Evolutionary conservation across 129 eudicot genomes (phyloP), one percentile per base, ranked within the genome.

Genomic region (Flaveria bidentis): DNA sequence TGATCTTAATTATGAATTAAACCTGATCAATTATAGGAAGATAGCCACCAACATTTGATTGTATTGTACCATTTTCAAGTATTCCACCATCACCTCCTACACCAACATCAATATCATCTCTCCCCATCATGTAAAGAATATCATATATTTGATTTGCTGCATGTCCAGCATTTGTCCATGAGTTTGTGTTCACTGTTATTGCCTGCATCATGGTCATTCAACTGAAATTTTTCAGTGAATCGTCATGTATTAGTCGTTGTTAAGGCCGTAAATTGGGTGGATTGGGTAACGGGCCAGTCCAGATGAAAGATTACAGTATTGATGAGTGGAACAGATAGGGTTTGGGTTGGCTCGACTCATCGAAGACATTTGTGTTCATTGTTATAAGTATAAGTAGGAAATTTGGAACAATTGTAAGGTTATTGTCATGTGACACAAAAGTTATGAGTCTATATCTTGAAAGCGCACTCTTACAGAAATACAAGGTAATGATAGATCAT

Each of bases 21-120:
- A 90, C 98, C 98, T 93, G 98, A 46, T 93, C 98, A 51, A 93
- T 93, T 16, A 93, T 71, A 16, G 98, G 97, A 71, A 82, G 90
- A 83, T 90, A 93, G 44, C 98, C 98, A 45, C 98, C 98, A 75
- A 93, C 98, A 84, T 91, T 60, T 2, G 93, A 87, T 72, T 67
- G 76, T 13, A 93, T 85, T 17, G 85, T 84, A 51, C 98, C 96
- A 79, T 91, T 65, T 80, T 79, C 71, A 41, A 87, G 89, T 53
- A 93, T 90, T 18, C 90, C 97, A 61, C 93, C 98, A 67, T 93
- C 98, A 69, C 98, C 97, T 51, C 98, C 98, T 2, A 93, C 89
- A 12, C 98, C 98, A 66, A 93, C 96, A 15, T 84, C 83, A 44
- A 93, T 72, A 61, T 91, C 98, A 50, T 93, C 98, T 41, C 98